These are phyloP conservation scores for Capronia americana DNA, from an alignment of 2,329 filamentous ascomycete genomes.

Conservation along the genomic window DNA sequence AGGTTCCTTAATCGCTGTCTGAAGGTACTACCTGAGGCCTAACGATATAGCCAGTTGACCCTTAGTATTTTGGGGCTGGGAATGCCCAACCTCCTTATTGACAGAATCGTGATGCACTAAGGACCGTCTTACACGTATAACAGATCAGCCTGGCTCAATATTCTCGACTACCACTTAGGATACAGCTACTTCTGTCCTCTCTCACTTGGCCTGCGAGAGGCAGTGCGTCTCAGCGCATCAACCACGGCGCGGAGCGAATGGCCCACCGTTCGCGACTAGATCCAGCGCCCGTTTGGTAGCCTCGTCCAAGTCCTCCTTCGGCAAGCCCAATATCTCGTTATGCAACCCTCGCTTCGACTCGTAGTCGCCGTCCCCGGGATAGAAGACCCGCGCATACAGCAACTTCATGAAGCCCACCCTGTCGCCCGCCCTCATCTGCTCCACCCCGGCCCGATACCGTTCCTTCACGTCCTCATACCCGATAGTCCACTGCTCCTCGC, in stretches of 20 bases:
- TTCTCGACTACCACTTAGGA: neutral
- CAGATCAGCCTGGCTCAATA: neutral
- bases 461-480: conserved; percentile 54
- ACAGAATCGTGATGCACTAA: too few relatives aligned
- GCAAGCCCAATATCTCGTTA: conserved; percentile 39
- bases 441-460: conserved; percentile 57
- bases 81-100: too few relatives aligned
- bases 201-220: too few relatives aligned
- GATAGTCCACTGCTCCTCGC: conserved; percentile 67
- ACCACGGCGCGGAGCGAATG: conserved; percentile 8
- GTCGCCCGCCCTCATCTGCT: conserved; percentile 49
- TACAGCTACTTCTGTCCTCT: too few relatives aligned
- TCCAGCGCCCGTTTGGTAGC: conserved; percentile 49
- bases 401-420: conserved; percentile 53
- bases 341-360: conserved; percentile 24
- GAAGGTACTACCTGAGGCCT: too few relatives aligned
- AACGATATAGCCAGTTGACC: too few relatives aligned
- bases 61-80: too few relatives aligned
- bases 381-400: conserved; percentile 66
- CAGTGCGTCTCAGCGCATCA: neutral
- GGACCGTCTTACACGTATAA: neutral
- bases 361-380: conserved; percentile 48
- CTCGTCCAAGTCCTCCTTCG: conserved; percentile 41
- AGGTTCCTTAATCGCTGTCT: too few relatives aligned
- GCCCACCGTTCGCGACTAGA: conserved; percentile 18